Evolutionary conservation across 768 basidiomycete genomes (phyloP), one percentile per base, ranked within the genome.

Genomic region (Russula griseocarnosa): DNA sequence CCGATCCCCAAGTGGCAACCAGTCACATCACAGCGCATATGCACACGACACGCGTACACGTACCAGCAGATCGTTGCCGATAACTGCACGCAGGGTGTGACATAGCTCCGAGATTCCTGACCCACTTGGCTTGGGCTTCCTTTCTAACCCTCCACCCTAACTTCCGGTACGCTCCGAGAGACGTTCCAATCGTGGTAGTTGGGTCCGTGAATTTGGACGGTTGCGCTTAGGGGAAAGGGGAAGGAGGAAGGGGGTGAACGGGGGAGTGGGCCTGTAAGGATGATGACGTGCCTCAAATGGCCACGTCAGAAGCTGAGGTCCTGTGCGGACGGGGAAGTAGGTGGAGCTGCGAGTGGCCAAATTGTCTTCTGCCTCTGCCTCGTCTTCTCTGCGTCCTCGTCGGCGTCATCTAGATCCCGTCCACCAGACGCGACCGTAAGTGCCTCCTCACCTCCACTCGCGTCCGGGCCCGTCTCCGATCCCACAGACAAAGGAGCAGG

Each of bases 251-350:
- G 51, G 24, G 22, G 18, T 51, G 32, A 18, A 24, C n/a, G n/a
- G 28, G 51, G 8, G 3, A 34, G 20, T 4, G 30, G 52, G n/a
- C 30, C 9, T 42, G 46, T 53, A 40, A 26, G 44, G 59, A 46
- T 54, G 28, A 62, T 56, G 60, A 65, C 64, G 61, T 50, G 61
- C 64, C 58, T 22, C 38, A 46, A 26, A n/a, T 28, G 52, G 62
- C 62, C 58, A 64, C 47, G 63, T 67, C 63, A 67, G 63, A 67
- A 67, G 64, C 63, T 67, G 40, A 67, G 40, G 22, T 64, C 64
- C 34, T 66, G 64, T 26, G 38, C 36, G 30, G 63, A 55, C 42
- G 58, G 58, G 55, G 58, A 59, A 63, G 58, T 26, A 32, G 53
- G 40, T 30, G 63, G 38, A 9, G 58, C 63, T 11, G 36, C 30